Percentiles rank a stretch among this genome's conserved stretches.
phyloP scores from a whole-genome alignment of 495 filamentous ascomycete species.

The Penicillium paradoxum region DNA sequence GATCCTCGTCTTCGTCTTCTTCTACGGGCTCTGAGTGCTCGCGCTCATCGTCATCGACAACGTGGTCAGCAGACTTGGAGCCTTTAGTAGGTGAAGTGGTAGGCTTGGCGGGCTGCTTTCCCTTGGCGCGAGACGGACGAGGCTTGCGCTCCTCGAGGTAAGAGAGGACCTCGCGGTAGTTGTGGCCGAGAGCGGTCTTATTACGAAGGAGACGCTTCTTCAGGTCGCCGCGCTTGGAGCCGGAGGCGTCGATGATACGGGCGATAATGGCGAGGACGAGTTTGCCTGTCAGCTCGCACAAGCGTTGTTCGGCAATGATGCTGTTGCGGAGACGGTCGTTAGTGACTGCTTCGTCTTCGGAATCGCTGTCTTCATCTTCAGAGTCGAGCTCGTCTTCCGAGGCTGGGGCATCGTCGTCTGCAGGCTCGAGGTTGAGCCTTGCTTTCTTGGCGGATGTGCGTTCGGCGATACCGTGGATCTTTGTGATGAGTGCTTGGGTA shows the following conservation, averaged over 20 bases:
- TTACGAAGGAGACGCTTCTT: constrained; percentile 63
- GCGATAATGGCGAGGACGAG: constrained; percentile 74
- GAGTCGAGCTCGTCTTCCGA: constrained; percentile 44
- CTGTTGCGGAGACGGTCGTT: constrained; percentile 54
- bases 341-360: constrained; percentile 43
- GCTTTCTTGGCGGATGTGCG: constrained; percentile 66
- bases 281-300: constrained; percentile 81
- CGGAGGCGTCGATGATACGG: constrained; percentile 61
- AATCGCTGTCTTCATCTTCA: constrained; percentile 59
- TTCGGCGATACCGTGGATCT: constrained; percentile 71
- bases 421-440: constrained; percentile 60
- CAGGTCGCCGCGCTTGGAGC: constrained; percentile 54
- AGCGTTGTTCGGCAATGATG: constrained; percentile 69
- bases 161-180: constrained; percentile 71
- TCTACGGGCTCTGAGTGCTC: constrained; percentile 46
- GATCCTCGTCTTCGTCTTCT: constrained; percentile 56
- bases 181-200: constrained; percentile 59
- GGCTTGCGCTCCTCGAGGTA: constrained; percentile 62
- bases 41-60: constrained; percentile 49
- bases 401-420: constrained; percentile 60
- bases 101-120: constrained; percentile 40
- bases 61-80: constrained; percentile 38
- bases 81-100: constrained; percentile 29
- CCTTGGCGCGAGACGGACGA: constrained; percentile 36
- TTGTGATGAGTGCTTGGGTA: constrained; percentile 57